phyloP scores from a whole-genome alignment of 768 basidiomycete species.

The Tricholoma terreum region DNA sequence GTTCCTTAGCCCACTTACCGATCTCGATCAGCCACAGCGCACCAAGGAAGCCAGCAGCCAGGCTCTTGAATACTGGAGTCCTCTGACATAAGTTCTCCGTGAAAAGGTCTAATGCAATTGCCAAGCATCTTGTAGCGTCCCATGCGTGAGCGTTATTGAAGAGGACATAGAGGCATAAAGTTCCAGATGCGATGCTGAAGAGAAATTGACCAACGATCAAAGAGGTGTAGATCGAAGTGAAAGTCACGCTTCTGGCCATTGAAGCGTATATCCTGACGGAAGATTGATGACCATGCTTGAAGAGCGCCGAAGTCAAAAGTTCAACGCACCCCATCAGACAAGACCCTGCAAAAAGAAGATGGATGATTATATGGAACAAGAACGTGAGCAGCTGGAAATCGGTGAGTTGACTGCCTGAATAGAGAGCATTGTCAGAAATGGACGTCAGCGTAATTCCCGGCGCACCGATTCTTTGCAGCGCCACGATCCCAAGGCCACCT shows the following conservation, averaged over 20 bases:
- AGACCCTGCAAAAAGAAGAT: constrained; percentile 12
- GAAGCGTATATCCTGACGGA: constrained; percentile 16
- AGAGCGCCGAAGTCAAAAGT: not conserved
- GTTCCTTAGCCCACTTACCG: constrained; percentile 2
- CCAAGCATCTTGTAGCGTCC: constrained; percentile 8
- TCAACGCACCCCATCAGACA: constrained; percentile 18
- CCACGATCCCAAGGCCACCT: constrained; percentile 10
- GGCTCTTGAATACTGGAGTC: constrained; percentile 8
- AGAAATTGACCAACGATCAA: constrained; percentile 25
- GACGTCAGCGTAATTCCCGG: not conserved
- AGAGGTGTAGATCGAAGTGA: constrained; percentile 16
- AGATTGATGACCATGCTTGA: not conserved
- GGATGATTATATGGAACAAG: constrained; percentile 19
- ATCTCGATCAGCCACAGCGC: constrained; percentile 17
- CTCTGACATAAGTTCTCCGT: constrained; percentile 13
- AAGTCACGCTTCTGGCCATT: constrained; percentile 5
- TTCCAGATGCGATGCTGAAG: constrained; percentile 26
- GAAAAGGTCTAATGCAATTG: constrained; percentile 8
- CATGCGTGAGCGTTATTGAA: constrained; percentile 17
- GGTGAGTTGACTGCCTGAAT: constrained; percentile 10
- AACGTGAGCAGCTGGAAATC: constrained; percentile 17
- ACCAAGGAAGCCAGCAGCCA: constrained; percentile 10
- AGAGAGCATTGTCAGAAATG: not conserved
- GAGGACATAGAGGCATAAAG: constrained; percentile 25
- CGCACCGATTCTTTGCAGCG: constrained; percentile 7